Conservation (phyloP, 1,284 basidiomycete species). For the Apiotrichum montevideense region DNA sequence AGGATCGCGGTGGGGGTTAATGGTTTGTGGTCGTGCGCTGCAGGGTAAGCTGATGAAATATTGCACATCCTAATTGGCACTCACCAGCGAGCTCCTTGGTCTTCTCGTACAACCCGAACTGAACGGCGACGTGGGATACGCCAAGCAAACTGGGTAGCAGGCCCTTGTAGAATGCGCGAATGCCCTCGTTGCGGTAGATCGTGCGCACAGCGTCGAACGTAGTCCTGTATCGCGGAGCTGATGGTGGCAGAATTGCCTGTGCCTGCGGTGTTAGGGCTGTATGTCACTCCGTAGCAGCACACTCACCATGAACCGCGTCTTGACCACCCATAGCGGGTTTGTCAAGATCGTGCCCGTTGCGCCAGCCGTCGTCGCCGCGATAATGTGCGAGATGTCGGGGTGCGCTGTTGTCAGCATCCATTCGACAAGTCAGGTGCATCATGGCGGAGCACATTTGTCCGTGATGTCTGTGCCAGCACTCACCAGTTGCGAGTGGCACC, state of each 20-base stretch:
- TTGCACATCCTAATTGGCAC: slow-evolving; percentile 26
- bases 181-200: slow-evolving; percentile 80
- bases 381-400: slow-evolving; percentile 56
- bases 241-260: slow-evolving; percentile 55
- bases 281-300: not conserved
- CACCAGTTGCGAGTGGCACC: slow-evolving; percentile 6
- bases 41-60: not conserved
- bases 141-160: slow-evolving; percentile 81
- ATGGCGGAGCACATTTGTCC: too few relatives aligned
- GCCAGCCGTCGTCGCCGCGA: slow-evolving; percentile 88
- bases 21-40: slow-evolving; percentile 51
- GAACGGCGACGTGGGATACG: slow-evolving; percentile 85
- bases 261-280: slow-evolving; percentile 24
- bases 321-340: slow-evolving; percentile 94
- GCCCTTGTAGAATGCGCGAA: slow-evolving; percentile 82
- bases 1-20: slow-evolving; percentile 68
- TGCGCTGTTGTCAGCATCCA: slow-evolving; percentile 11
- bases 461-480: not conserved
- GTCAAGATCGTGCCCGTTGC: slow-evolving; percentile 83
- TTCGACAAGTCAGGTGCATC: too few relatives aligned
- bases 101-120: slow-evolving; percentile 92
- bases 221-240: slow-evolving; percentile 71
- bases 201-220: slow-evolving; percentile 78
- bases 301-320: slow-evolving; percentile 92
- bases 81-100: slow-evolving; percentile 75